Percentiles rank a stretch among this genome's conserved stretches.
Conservation (phyloP, 495 filamentous ascomycete genomes). For the Penicilliopsis zonata region DNA sequence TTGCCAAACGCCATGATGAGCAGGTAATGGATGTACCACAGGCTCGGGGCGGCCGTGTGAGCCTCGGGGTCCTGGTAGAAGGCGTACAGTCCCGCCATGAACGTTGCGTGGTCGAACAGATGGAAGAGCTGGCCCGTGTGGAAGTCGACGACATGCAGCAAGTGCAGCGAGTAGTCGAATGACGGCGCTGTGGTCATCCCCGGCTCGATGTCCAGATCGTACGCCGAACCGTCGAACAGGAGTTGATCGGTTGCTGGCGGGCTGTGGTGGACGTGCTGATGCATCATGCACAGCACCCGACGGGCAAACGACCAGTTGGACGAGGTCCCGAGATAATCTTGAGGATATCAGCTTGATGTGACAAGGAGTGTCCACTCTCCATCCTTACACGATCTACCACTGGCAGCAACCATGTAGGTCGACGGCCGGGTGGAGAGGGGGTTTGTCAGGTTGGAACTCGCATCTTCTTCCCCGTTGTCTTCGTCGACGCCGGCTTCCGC, state of each 20-base stretch:
- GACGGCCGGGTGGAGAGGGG: constrained; percentile 25
- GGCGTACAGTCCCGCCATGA: constrained; percentile 23
- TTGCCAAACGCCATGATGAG: constrained; percentile 33
- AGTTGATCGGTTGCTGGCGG: constrained; percentile 21
- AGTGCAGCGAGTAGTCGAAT: constrained; percentile 26
- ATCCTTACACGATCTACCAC: constrained; percentile 18
- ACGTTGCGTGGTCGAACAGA: constrained; percentile 29
- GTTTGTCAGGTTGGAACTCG: constrained; percentile 19
- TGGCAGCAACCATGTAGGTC: constrained; percentile 20
- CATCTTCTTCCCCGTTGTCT: constrained; percentile 9
- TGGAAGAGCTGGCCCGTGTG: constrained; percentile 32
- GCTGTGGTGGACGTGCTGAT: constrained; percentile 22
- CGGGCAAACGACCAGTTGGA: constrained; percentile 37
- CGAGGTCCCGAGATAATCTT: constrained; percentile 32
- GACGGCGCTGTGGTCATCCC: constrained; percentile 17
- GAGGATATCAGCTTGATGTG: not conserved
- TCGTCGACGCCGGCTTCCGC: constrained; percentile 5
- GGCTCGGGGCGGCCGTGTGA: constrained; percentile 8
- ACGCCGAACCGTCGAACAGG: constrained; percentile 25
- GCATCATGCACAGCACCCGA: constrained; percentile 24
- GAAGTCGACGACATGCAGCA: constrained; percentile 33
- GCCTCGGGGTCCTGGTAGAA: constrained; percentile 20
- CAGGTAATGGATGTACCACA: constrained; percentile 36
- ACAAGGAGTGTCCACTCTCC: not conserved
- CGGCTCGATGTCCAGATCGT: constrained; percentile 32